These are phyloP conservation scores for Pseudogymnoascus sp. DNA, from an alignment of 2,329 filamentous ascomycete species.

Conservation along the genomic window DNA sequence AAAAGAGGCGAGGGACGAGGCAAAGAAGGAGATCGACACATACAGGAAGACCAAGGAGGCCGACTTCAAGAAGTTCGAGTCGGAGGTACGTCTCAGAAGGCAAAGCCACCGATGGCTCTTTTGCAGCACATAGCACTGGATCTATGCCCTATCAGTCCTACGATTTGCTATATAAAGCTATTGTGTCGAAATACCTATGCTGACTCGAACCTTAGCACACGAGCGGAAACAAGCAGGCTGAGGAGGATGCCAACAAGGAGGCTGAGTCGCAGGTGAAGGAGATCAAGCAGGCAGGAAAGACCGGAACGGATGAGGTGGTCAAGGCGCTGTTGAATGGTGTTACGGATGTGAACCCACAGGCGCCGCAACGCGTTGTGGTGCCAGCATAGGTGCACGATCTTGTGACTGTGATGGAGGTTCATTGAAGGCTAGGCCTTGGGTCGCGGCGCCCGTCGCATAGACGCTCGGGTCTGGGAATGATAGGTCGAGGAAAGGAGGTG, in stretches of 20 bases:
- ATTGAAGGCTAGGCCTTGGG: neutral
- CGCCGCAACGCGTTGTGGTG: slow-evolving; percentile 35
- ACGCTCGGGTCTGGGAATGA: neutral
- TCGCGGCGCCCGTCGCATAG: slow-evolving; percentile 21
- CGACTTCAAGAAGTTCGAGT: slow-evolving; percentile 91
- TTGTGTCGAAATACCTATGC: neutral
- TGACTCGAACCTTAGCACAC: slow-evolving; percentile 56
- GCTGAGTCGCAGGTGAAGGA: slow-evolving; percentile 73
- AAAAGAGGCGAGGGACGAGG: slow-evolving; percentile 91
- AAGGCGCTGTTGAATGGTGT: slow-evolving; percentile 79
- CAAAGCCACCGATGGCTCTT: neutral
- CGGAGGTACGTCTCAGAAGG: slow-evolving; percentile 39
- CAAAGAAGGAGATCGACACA: slow-evolving; percentile 94
- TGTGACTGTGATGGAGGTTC: neutral
- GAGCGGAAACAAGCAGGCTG: slow-evolving; percentile 78
- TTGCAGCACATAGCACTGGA: neutral
- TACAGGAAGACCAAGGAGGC: slow-evolving; percentile 85
- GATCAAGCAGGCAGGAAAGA: slow-evolving; percentile 72
- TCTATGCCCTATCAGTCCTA: neutral
- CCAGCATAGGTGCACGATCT: slow-evolving; percentile 24
- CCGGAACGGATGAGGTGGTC: slow-evolving; percentile 71
- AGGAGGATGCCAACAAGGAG: slow-evolving; percentile 71
- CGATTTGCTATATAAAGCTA: neutral
- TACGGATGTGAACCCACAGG: slow-evolving; percentile 69
- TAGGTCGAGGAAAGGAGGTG: neutral